Conservation (phyloP, 345 rosid genomes). For the Salix purpurea region DNA sequence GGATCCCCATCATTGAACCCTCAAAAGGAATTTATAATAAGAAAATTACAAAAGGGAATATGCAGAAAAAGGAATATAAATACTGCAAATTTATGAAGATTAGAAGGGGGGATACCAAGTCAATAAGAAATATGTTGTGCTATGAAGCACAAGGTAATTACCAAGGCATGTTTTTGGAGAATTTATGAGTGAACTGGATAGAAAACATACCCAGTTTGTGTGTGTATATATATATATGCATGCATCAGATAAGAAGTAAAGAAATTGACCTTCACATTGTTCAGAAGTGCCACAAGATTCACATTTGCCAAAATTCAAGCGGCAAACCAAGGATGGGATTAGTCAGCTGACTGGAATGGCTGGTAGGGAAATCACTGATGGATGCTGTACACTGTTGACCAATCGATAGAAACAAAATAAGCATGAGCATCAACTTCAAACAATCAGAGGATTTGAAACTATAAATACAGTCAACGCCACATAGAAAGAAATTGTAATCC, state of each 20-base stretch:
- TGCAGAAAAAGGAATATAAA: neutral
- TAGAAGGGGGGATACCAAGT: neutral
- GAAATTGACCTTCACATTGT: conserved; percentile 71
- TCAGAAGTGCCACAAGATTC: conserved; percentile 90
- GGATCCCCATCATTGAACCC: conserved; percentile 85
- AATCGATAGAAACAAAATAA: conserved; percentile 6
- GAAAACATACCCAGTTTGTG: conserved; percentile 48
- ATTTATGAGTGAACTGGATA: neutral
- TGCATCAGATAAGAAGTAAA: neutral
- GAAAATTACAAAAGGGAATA: neutral
- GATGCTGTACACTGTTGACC: conserved; percentile 57
- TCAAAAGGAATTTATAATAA: conserved; percentile 23
- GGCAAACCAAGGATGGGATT: conserved; percentile 92
- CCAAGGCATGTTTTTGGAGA: neutral
- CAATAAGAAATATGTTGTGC: neutral
- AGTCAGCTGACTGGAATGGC: conserved; percentile 69
- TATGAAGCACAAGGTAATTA: neutral
- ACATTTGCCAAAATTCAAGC: conserved; percentile 81
- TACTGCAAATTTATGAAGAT: neutral
- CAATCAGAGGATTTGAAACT: neutral
- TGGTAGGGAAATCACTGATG: conserved; percentile 57
- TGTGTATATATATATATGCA: neutral
- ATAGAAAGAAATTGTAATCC: neutral
- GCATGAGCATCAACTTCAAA: neutral
- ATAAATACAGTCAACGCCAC: neutral